Conservation (phyloP, 306 rosid genomes). For the Medicago lupulina region DNA sequence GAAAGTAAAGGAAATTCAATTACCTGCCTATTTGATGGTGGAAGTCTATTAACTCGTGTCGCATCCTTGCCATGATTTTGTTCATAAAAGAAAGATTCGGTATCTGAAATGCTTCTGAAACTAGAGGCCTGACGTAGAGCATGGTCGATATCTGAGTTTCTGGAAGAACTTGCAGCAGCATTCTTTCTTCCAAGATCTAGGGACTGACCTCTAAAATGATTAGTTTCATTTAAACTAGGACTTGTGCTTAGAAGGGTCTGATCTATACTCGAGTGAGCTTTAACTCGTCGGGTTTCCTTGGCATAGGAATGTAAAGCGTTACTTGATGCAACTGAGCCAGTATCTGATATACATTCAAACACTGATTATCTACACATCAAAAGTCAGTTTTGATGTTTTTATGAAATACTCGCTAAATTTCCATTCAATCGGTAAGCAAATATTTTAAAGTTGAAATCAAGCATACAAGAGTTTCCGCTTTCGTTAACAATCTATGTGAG, state of each 20-base stretch:
- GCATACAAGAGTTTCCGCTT: not conserved
- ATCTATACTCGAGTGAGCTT: constrained; percentile 73
- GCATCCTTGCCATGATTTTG: constrained; percentile 51
- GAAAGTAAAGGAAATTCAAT: not conserved
- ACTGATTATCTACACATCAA: constrained; percentile 4
- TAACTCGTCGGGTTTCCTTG: constrained; percentile 66
- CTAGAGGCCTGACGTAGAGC: constrained; percentile 55
- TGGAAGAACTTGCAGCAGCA: constrained; percentile 51
- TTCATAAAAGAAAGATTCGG: constrained; percentile 55
- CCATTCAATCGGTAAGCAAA: not conserved
- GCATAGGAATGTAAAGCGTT: constrained; percentile 60
- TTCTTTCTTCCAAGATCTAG: constrained; percentile 55
- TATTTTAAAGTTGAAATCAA: not conserved
- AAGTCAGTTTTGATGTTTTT: constrained; percentile 10
- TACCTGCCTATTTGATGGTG: constrained; percentile 71
- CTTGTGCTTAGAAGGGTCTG: constrained; percentile 54
- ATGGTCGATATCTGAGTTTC: constrained; percentile 49
- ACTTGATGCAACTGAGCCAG: constrained; percentile 51
- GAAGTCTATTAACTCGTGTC: constrained; percentile 33
- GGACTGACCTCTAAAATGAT: constrained; percentile 60
- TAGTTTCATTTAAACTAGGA: constrained; percentile 40
- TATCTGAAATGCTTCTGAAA: constrained; percentile 56
- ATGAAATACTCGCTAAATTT: constrained; percentile 29
- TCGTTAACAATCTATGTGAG: too few species aligned
- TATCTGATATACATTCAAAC: constrained; percentile 54